A percentile compares a stretch with the other conserved stretches of the same genome.
These are phyloP conservation scores for Metschnikowia hibisci DNA, from an alignment of 805 yeast species.

Conservation along the genomic window DNA sequence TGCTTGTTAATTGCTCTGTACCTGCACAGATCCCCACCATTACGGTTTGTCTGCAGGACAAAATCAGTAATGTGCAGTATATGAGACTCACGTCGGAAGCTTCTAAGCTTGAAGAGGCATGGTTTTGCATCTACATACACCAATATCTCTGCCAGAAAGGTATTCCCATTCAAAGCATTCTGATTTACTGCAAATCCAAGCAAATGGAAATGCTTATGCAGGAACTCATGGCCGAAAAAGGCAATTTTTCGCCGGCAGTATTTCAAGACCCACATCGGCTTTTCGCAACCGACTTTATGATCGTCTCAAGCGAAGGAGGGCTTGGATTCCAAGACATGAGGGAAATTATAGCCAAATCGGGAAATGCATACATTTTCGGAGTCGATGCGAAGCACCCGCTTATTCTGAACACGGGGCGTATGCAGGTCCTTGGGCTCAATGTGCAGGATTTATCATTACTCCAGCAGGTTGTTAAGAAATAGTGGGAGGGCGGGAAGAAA, in stretches of 20 bases:
- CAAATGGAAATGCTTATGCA: slow-evolving; percentile 41
- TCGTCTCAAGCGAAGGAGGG: slow-evolving; percentile 11
- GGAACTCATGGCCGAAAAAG: slow-evolving; percentile 34
- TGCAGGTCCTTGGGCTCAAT: slow-evolving; percentile 1
- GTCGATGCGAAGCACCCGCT: slow-evolving; percentile 5
- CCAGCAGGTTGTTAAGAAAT: not conserved
- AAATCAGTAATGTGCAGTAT: not conserved
- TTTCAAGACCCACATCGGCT: slow-evolving; percentile 4
- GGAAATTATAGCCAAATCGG: slow-evolving; percentile 1
- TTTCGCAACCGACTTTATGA: slow-evolving; percentile 7
- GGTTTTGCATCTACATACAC: slow-evolving; percentile 41
- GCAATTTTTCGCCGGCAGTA: slow-evolving; percentile 12
- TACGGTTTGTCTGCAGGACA: too few species aligned
- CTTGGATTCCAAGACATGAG: slow-evolving; percentile 3
- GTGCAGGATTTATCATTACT: not conserved
- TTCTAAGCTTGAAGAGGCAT: slow-evolving; percentile 36
- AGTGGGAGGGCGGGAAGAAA: not conserved
- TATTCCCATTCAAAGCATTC: slow-evolving; percentile 35
- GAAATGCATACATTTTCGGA: slow-evolving; percentile 11
- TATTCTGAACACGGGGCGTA: slow-evolving; percentile 7
- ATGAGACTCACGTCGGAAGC: slow-evolving; percentile 7
- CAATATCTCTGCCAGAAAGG: slow-evolving; percentile 45
- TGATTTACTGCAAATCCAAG: slow-evolving; percentile 38
- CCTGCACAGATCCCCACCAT: not conserved
- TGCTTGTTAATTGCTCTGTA: not conserved